phyloP scores from a whole-genome alignment of 1,284 basidiomycete genomes.

The Pseudozyma sp. region DNA sequence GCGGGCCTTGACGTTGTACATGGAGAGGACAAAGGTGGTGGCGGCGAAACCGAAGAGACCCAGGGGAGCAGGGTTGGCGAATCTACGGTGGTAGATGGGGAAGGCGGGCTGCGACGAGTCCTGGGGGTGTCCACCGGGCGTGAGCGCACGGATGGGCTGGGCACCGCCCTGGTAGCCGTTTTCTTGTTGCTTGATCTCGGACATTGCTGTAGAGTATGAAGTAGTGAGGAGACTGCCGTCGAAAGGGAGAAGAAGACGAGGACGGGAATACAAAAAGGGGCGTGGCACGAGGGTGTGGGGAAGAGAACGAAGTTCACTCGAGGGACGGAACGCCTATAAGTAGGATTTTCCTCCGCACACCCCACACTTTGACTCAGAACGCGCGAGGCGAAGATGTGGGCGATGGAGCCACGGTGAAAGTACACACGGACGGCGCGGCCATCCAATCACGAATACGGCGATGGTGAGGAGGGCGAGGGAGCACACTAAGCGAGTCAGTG shows the following conservation, averaged over 20 bases:
- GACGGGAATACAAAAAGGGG: background rate
- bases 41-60: slow-evolving; percentile 70
- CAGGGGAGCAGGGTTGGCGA: slow-evolving; percentile 73
- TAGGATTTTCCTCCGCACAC: too few species aligned
- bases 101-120: slow-evolving; percentile 70
- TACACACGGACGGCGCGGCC: too few species aligned
- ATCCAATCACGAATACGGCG: background rate
- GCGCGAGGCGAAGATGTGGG: background rate
- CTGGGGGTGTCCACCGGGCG: slow-evolving; percentile 70
- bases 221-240: background rate
- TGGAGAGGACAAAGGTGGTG: slow-evolving; percentile 73
- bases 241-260: background rate
- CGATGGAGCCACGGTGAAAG: background rate
- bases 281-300: too few species aligned
- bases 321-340: too few species aligned
- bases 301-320: too few species aligned
- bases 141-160: slow-evolving; percentile 54
- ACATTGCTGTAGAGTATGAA: slow-evolving; percentile 21
- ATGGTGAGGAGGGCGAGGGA: background rate
- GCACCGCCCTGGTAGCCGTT: slow-evolving; percentile 56
- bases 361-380: too few species aligned
- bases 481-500: too few species aligned
- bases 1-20: slow-evolving; percentile 66
- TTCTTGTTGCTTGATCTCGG: slow-evolving; percentile 50
- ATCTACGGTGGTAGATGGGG: slow-evolving; percentile 68